Base-by-base conservation (phyloP, 1,284 basidiomycete species). In the Trametes sp. region DNA sequence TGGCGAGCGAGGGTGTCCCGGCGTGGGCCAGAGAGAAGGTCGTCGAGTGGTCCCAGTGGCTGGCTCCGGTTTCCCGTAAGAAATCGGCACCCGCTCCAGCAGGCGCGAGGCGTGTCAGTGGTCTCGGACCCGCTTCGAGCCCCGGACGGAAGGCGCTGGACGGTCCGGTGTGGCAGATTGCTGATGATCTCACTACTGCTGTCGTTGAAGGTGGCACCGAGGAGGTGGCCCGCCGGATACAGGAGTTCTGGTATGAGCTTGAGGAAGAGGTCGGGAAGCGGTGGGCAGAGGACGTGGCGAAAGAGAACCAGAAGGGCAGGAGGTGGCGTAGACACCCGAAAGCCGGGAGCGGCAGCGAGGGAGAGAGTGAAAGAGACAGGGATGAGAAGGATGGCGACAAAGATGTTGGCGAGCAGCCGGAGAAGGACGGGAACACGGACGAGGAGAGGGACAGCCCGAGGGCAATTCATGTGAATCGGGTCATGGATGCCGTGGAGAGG, bases 401-500 rank as follows among this genome's bases (percentile, higher is more conserved):
- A 14, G 45, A 28, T 5, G 45, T 29, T 8, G 29, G 28, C 48
- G 73, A 72, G 44, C 75, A 77, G 67, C 74, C 76, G 65, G 72
- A 66, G 61, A 69, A 73, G 61, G 70, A 71, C 24, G 67, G 69
- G 21, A 60, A 49, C 28, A 70, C 70, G 49, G 74, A 70, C 55
- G 72, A 74, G 33, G 64, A 60, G n/a, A 69, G 71, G 23, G 67
- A 67, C 29, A 67, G 54, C 54, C 72, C 75, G 71, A 75, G 70
- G 55, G 84, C 87, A 60, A 73, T 71, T 1, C 76, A 74, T 64
- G 80, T 87, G 54, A 78, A 78, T 36, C 84, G 87, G 54, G 80
- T 88, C 19, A 81, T 95, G 64, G 92, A 94, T 58, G 78, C 77
- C 3, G 86, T 95, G 4, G 95, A 97, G 75, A 80, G 82, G 7